Evolutionary conservation across 2,329 filamentous ascomycete species (phyloP), one percentile per base, ranked within the genome.

Genomic region (Remersonia thermophila): DNA sequence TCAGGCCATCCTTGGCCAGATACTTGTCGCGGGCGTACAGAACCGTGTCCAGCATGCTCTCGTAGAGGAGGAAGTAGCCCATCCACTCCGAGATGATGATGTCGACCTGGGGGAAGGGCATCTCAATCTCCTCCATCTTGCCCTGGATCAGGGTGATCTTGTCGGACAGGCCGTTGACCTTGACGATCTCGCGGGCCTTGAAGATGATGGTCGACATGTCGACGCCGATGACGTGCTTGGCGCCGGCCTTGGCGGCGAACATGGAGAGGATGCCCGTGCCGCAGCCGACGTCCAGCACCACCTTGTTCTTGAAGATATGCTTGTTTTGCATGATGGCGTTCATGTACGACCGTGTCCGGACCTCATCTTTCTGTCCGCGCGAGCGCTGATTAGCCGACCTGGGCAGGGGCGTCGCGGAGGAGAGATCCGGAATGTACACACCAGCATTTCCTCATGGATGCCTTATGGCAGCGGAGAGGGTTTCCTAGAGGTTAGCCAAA

Each of bases 61-160:
- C 91, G 65, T 98, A 98, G 43, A 98, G 77, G 36, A 98, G 68
- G 69, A 96, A 96, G 68, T 98, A 98, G 25, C 91, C 91, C 91
- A 98, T 98, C 91, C 91, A 98, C 69, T 98, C 91, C 2, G 89
- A 96, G 59, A 98, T 93, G 65, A 98, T 98, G 58, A 98, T 98
- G 57, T 98, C 91, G 47, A 98, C 91, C 65, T 96, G 83, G 54
- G 85, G 81, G 63, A 82, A 94, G 14, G 91, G 91, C 44, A 98
- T 70, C 55, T 82, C 70, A 31, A 98, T 86, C 66, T 98, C 91
- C 68, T 98, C 91, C 91, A 98, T 98, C 75, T 98, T 98, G 59
- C 91, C 91, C 68, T 96, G 91, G 46, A 98, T 75, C 41, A 98
- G 76, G 36, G 91, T 96, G 60, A 98, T 95, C 74, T 94, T 93